These are phyloP conservation scores for Spathaspora sp. DNA, from an alignment of 1,139 yeast species.

Conservation along the genomic window DNA sequence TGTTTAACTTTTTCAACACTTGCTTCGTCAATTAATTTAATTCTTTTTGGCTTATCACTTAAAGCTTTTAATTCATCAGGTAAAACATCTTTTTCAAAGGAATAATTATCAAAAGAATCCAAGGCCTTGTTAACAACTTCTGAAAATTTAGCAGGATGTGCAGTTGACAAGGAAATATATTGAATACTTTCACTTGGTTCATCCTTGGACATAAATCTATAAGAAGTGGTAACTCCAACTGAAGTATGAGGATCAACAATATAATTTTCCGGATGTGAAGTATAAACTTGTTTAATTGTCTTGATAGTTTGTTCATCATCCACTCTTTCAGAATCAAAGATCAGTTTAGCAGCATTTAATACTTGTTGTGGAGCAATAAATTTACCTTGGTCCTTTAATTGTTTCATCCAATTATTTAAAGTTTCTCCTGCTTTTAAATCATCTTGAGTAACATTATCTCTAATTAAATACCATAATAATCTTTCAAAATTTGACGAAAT, in stretches of 20 bases:
- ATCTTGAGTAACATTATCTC: conserved; percentile 57
- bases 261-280: conserved; percentile 61
- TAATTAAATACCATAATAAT: conserved; percentile 88
- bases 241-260: conserved; percentile 96
- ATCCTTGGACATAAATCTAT: conserved; percentile 57
- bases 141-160: conserved; percentile 97
- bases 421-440: conserved; percentile 74
- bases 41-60: conserved; percentile 70
- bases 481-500: conserved; percentile 96
- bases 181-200: conserved; percentile 27
- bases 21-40: conserved; percentile 71
- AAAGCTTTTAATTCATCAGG: conserved; percentile 84
- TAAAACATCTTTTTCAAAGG: conserved; percentile 83
- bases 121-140: conserved; percentile 91
- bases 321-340: conserved; percentile 79
- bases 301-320: conserved; percentile 71
- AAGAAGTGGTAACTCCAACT: conserved; percentile 83
- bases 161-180: conserved; percentile 87
- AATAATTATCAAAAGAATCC: conserved; percentile 62
- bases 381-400: conserved; percentile 72
- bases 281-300: conserved; percentile 73
- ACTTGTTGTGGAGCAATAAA: conserved; percentile 70
- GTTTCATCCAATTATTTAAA: conserved; percentile 74
- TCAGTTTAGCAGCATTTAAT: conserved; percentile 61
- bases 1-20: conserved; percentile 71